phyloP scores from a whole-genome alignment of 129 eudicot species.

The Lactuca saligna region DNA sequence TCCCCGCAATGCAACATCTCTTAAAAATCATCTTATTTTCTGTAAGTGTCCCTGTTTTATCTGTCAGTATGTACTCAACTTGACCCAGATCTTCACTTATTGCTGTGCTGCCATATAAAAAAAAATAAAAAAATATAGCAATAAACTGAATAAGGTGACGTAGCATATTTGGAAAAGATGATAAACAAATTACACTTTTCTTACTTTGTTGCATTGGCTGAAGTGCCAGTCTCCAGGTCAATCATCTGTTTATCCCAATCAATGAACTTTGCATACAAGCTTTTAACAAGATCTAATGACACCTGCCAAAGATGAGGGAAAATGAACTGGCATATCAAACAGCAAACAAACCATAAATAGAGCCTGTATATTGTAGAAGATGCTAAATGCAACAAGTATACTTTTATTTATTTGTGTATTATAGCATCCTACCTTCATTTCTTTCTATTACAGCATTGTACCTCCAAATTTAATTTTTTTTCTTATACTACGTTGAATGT shows the following conservation, averaged over 20 bases:
- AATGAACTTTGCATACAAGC: conserved; percentile 91
- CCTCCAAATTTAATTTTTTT: no score
- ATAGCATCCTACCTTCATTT: no score
- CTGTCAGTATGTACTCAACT: conserved; percentile 98
- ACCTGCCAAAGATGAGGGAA: conserved; percentile 49
- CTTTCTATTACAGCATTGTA: no score
- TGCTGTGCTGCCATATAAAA: conserved; percentile 93
- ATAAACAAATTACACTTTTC: conserved; percentile 22
- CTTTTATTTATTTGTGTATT: neutral
- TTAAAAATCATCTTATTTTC: conserved; percentile 93
- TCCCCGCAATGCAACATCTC: conserved; percentile 81
- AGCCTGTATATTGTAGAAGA: neutral
- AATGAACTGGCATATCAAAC: neutral
- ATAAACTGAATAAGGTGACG: conserved; percentile 21
- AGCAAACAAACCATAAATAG: neutral
- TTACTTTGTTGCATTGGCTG: conserved; percentile 91
- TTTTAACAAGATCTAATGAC: conserved; percentile 88
- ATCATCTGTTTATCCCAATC: conserved; percentile 98
- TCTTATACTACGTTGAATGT: no score
- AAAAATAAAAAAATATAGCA: neutral
- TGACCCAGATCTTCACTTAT: conserved; percentile 99
- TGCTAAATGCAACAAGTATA: neutral
- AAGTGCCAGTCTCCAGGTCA: conserved; percentile 70
- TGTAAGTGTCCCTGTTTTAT: conserved; percentile 97
- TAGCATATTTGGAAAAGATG: conserved; percentile 4